Base-by-base conservation (phyloP, 163 green algal genomes). In the Picocystis sp. region DNA sequence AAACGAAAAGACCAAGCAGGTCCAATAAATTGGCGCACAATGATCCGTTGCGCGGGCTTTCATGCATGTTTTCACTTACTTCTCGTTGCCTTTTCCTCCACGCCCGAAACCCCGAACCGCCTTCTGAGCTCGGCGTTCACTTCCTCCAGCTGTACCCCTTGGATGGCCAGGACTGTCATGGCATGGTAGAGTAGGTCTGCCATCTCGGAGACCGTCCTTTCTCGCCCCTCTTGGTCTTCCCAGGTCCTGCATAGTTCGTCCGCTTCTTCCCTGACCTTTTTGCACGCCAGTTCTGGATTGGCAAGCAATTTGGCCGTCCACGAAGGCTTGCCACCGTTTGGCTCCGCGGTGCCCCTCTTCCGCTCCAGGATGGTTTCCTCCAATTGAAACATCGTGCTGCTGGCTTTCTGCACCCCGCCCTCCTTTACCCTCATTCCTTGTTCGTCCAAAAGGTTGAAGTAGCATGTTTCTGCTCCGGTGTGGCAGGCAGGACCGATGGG, bases 161-260 rank as follows among this genome's bases (percentile, higher is more conserved):
- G 82, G 25, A 79, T 15, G 60, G 84, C 81, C 0, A 96, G 68
- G 47, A 99, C 69, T 35, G 97, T 90, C 73, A 98, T 84, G 35
- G 80, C 70, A 64, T 99, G 90, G 69, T 99, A 99, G 25, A 98
- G 64, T 55, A 99, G 72, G 71, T 99, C 90, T 2, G 90, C 90
- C 62, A 82, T 82, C 63, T 99, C 68, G 6, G 62, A 74, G 48
- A 82, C 83, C 0, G 80, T 71, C 1, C 88, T 61, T 56, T 96
- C 81, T 22, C 67, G 65, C 5, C 88, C 81, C 63, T 99, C 90
- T n/a, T 74, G 46, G 12, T 74, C 42, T 64, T 94, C 82, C 57
- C 86, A 63, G 12, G 87, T 94, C 60, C 92, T 54, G 64, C 89
- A 96, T 50, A 97, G 80, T 77, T 97, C 88, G 0, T 63, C 73